Base-by-base conservation (phyloP, 2,329 filamentous ascomycete species). In the Thyridium curvatum region DNA sequence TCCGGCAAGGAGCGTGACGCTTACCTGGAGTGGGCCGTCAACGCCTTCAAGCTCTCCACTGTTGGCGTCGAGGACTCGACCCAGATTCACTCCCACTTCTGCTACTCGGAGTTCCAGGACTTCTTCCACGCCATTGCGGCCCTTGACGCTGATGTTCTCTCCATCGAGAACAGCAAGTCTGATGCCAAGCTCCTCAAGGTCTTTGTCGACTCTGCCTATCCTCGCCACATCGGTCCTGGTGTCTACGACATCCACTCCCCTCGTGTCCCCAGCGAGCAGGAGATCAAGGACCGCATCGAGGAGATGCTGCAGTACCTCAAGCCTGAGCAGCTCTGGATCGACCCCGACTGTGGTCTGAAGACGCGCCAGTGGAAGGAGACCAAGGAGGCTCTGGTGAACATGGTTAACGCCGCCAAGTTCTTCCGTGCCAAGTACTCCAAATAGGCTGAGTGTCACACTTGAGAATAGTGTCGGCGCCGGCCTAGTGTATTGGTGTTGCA, bases 21-120 rank as follows among this genome's bases (percentile, higher is more conserved):
- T 60, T 98, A 98, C 81, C 83, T 98, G 53, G 74, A 84, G 56
- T 98, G 93, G 93, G 93, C 93, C 45, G 93, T 98, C 59, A 84
- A 95, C 73, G 89, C 90, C 56, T 98, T 98, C 89, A 89, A 87
- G 66, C 87, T 98, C 52, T 83, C 91, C 51, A 94, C 90, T 56
- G 82, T 89, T 45, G 93, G 89, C 65, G 91, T 98, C 46, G 72
- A 89, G 71, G 88, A 98, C 69, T 86, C 84, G 43, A 98, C 93
- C 53, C 93, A 98, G 79, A 96, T 98, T 68, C 93, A 98, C 84
- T 96, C 90, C 49, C 93, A 98, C 79, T 98, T 98, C 86, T 98
- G 93, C 71, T 98, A 98, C 84, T 97, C 93, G 38, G 93, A 98
- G 79, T 98, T 98, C 87, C 93, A 98, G 75, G 93, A 98, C 78